Base-by-base conservation (phyloP, 2,329 filamentous ascomycete genomes). In the Aspergillus fumigatiaffinis region DNA sequence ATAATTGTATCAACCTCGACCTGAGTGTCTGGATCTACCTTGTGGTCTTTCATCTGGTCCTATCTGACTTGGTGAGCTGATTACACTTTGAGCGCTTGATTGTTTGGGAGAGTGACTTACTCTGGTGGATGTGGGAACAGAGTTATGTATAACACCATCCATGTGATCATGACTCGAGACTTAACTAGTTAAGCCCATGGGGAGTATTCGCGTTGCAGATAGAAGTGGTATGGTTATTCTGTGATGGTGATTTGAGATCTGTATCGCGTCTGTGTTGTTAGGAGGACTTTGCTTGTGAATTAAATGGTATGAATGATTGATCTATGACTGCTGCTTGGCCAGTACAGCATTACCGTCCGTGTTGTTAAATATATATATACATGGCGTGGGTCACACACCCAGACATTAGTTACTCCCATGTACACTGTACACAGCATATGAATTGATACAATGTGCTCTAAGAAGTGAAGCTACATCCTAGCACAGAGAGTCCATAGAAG, bases 1-100 rank as follows among this genome's bases (percentile, higher is more conserved):
- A 84, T 83, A 67, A 83, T 77, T 38, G 78, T 65, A 60, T 86
- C 80, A 14, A 83, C 78, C 20, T 83, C 80, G 23, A 76, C 65
- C 44, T 77, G 75, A 4, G 65, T 68, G 23, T 71, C 68, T 3
- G 68, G 54, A 53, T 76, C 66, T 4, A 66, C 68, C 50, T 63
- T 60, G 44, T 41, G 28, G 32, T 53, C 47, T 44, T 68, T 60
- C 67, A 69, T 67, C 49, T 25, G 60, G 48, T 7, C 23, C 44
- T 54, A 12, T 29, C 7, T 47, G 29, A 28, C 35, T 21, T 35
- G 7, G 4, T 20, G 42, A 42, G 35, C 2, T 54, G 48, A 21
- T 51, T 35, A 9, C 14, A 9, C n/a, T 21, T 44, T 21, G 21
- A 44, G 32, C 14, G 32, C 14, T 38, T 38, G 32, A 17, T 38